These are phyloP conservation scores for Puccinia polysora DNA, from an alignment of 1,284 basidiomycete genomes.

Conservation along the genomic window DNA sequence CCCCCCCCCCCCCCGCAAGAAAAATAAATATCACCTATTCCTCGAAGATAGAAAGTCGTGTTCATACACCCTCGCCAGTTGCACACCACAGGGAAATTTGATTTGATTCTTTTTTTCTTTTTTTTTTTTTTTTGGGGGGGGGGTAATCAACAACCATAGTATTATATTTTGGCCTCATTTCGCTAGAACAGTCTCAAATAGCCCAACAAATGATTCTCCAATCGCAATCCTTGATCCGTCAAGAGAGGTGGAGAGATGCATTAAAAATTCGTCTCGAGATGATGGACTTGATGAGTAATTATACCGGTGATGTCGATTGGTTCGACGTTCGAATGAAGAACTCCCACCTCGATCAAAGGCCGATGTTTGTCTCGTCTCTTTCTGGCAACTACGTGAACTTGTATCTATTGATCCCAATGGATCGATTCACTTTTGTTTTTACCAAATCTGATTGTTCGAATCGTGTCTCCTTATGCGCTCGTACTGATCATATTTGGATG, in stretches of 20 bases:
- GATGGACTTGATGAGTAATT: not conserved
- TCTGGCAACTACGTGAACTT: not conserved
- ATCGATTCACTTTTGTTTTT: not conserved
- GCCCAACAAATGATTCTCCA: not conserved
- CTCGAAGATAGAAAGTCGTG: too few relatives aligned
- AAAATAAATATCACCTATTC: not conserved
- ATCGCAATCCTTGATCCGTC: not conserved
- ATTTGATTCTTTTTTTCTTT: too few relatives aligned
- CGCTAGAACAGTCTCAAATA: not conserved
- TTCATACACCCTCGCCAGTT: too few relatives aligned
- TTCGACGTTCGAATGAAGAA: constrained; percentile 19
- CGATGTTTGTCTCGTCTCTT: constrained; percentile 16
- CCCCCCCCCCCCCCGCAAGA: not conserved
- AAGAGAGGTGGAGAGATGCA: constrained; percentile 4
- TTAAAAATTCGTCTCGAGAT: not conserved
- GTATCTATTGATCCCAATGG: not conserved
- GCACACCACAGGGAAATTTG: too few relatives aligned
- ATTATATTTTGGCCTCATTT: constrained; percentile 4
- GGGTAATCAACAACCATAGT: too few relatives aligned
- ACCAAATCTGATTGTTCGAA: not conserved
- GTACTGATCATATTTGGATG: too few relatives aligned
- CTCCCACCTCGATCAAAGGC: not conserved
- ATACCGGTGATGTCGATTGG: constrained; percentile 6
- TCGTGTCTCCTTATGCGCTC: not conserved
- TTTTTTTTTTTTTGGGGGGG: too few relatives aligned